Evolutionary conservation across 2,329 filamentous ascomycete species (phyloP).

Genomic region (Sphaceloma murrayae): DNA sequence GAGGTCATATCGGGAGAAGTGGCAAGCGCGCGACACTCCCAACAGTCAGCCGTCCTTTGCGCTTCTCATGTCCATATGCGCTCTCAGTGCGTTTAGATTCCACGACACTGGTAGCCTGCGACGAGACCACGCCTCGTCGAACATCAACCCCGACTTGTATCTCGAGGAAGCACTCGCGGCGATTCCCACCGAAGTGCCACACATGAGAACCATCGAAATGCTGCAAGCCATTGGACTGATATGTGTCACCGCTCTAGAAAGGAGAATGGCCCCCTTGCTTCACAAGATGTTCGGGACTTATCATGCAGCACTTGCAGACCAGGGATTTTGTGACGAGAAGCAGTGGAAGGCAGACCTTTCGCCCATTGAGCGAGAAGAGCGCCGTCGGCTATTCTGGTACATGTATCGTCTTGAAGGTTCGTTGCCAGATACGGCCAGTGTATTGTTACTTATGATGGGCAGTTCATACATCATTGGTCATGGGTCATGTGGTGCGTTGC

Average conservation of each 20-base stretch:
- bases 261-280: constrained; percentile 1
- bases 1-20: constrained; percentile 9
- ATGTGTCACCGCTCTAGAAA: constrained; percentile 6
- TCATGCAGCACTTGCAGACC: constrained; percentile 5
- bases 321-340: constrained; percentile 11
- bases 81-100: not conserved
- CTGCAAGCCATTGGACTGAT: constrained; percentile 4
- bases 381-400: constrained; percentile 44
- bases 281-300: constrained; percentile 11
- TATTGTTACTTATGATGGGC: no score
- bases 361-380: constrained; percentile 25
- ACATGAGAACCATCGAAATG: constrained; percentile 10
- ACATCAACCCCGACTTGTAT: constrained; percentile 6
- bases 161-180: constrained; percentile 8
- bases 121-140: not conserved
- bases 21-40: constrained; percentile 1
- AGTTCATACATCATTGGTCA: constrained; percentile 45
- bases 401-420: no score
- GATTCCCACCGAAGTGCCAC: not conserved
- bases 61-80: constrained; percentile 6
- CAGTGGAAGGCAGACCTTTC: constrained; percentile 6
- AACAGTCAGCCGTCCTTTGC: constrained; percentile 2
- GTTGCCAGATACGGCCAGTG: no score
- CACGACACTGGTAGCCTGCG: not conserved
- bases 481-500: constrained; percentile 37